Evolutionary conservation across 2,329 filamentous ascomycete species (phyloP), one percentile per base, ranked within the genome.

Genomic region (Colletotrichum sp.): DNA sequence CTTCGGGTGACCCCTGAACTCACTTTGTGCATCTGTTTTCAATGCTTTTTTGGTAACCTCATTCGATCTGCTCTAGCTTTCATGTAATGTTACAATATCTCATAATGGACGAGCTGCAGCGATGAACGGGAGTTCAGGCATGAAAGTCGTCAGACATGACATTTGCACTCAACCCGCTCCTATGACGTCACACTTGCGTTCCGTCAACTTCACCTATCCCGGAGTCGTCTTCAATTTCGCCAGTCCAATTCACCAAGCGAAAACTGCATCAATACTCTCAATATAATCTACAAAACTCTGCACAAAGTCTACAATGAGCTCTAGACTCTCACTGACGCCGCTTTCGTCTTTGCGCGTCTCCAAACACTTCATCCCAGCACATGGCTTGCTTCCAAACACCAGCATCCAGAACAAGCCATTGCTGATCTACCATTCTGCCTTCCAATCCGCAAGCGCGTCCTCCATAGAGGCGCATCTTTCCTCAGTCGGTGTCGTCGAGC

Each of bases 361-460:
- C 48, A 87, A 85, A 21, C 89, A 93, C 81, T 85, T 88, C 30
- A 94, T 95, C 74, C 89, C 92, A 6, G 84, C 89, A 14, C 89
- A 92, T 82, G 82, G 83, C 30, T 84, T 87, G 7, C 87, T 92
- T 43, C 93, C 93, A 24, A 95, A 95, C 82, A 93, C 92, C 52
- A 91, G 90, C 7, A 88, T 93, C 71, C 90, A 92, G 80, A 84
- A 88, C 71, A 92, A 91, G 77, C 92, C 93, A 1, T 87, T 95
- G 30, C 81, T 94, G 60, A 91, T 94, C 81, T 95, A 95, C 83
- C 92, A 92, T 80, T 85, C 84, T 16, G 90, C 87, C 43, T 93
- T 94, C 78, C 82, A 84, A 6, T 80, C 80, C 4, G 81, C 84
- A 18, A 85, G 87, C 6, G 84, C 91, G 5, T 85, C 87, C 4